Percentiles rank a stretch among this genome's conserved stretches.
phyloP scores from a whole-genome alignment of 306 rosid genomes.

The Ammopiptanthus mongolicus region DNA sequence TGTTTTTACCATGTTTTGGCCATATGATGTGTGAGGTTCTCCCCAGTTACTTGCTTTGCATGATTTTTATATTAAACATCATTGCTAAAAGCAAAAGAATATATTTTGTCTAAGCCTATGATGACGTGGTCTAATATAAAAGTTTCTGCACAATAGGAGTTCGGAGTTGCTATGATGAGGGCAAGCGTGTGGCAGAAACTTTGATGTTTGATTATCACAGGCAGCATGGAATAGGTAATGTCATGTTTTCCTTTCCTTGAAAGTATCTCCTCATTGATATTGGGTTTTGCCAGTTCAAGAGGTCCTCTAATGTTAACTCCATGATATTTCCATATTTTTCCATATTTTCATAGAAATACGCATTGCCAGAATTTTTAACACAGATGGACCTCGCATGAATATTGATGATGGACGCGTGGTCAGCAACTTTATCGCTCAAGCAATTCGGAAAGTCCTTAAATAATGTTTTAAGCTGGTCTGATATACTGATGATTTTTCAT shows the following conservation, averaged over 20 bases:
- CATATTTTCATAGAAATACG: slow-evolving; percentile 45
- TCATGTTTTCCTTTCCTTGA: not conserved
- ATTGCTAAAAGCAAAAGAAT: too few species aligned
- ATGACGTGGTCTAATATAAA: not conserved
- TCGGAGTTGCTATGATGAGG: slow-evolving; percentile 79
- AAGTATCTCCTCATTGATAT: not conserved
- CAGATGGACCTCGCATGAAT: slow-evolving; percentile 79
- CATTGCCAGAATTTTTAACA: slow-evolving; percentile 71
- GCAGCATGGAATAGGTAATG: slow-evolving; percentile 78
- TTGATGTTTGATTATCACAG: slow-evolving; percentile 76
- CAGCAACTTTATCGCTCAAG: slow-evolving; percentile 75
- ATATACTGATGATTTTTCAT: not conserved
- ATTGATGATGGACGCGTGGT: slow-evolving; percentile 75
- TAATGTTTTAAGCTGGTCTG: not conserved
- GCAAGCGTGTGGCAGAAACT: slow-evolving; percentile 76
- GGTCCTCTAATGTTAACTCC: too few species aligned
- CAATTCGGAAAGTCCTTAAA: slow-evolving; percentile 48
- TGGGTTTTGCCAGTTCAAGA: too few species aligned
- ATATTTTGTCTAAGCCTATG: too few species aligned
- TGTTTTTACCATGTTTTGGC: too few species aligned
- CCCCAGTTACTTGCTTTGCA: too few species aligned
- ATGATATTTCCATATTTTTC: too few species aligned
- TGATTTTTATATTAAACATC: too few species aligned
- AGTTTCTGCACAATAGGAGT: slow-evolving; percentile 39
- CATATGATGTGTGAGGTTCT: too few species aligned